phyloP scores from a whole-genome alignment of 2,329 filamentous ascomycete species.

The Clarireedia hainanense region DNA sequence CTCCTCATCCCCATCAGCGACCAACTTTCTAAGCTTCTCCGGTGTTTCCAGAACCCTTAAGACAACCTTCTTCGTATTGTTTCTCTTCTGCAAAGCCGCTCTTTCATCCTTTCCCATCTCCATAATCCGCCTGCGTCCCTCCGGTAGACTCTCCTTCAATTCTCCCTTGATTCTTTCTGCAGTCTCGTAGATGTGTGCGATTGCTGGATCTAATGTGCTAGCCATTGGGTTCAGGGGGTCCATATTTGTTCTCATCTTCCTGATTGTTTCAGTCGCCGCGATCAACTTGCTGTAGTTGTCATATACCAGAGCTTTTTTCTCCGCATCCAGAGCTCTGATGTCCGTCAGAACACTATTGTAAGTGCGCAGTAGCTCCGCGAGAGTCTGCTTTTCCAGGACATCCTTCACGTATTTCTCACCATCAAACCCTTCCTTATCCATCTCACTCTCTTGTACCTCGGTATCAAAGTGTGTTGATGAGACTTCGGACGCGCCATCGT shows the following conservation, averaged over 20 bases:
- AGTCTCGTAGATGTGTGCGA: slow-evolving; percentile 60
- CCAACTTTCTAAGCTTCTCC: slow-evolving; percentile 45
- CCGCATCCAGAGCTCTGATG: slow-evolving; percentile 83
- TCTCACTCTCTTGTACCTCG: slow-evolving; percentile 58
- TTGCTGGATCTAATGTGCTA: slow-evolving; percentile 64
- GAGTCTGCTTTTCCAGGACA: slow-evolving; percentile 51
- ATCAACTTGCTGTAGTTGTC: slow-evolving; percentile 98
- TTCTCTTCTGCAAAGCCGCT: slow-evolving; percentile 10
- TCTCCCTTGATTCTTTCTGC: slow-evolving; percentile 23
- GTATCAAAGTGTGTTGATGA: slow-evolving; percentile 32
- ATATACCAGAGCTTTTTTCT: slow-evolving; percentile 95
- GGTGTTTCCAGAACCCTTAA: slow-evolving; percentile 23
- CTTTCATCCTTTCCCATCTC: slow-evolving; percentile 51
- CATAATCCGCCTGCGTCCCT: slow-evolving; percentile 48
- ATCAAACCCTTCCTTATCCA: slow-evolving; percentile 68
- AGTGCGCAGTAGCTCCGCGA: slow-evolving; percentile 61
- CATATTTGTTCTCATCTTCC: slow-evolving; percentile 79
- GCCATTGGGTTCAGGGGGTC: slow-evolving; percentile 67
- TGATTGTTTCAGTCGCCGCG: slow-evolving; percentile 91
- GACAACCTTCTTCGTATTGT: slow-evolving; percentile 17
- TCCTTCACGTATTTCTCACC: slow-evolving; percentile 59
- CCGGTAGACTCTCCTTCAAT: slow-evolving; percentile 18
- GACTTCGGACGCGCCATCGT: slow-evolving; percentile 25
- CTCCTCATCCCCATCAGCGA: slow-evolving; percentile 50
- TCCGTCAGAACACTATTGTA: slow-evolving; percentile 71